Evolutionary conservation across 805 yeast species (phyloP), one percentile per base, ranked within the genome.

Genomic region (Saccharomycopsis synnaedendra): DNA sequence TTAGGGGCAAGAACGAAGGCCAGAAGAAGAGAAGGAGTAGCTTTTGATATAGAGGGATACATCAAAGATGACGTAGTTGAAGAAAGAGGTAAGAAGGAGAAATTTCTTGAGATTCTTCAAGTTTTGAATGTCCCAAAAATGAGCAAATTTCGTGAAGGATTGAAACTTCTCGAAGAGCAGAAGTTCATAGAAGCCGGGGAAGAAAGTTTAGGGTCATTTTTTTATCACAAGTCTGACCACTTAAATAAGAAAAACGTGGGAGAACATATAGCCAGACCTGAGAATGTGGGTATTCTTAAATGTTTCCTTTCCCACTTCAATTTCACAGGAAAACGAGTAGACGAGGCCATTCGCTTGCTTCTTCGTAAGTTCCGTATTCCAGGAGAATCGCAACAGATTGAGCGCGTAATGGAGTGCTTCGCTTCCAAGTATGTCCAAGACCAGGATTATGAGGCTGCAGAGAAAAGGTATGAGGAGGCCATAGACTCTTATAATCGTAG

Each of bases 371-470:
- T 93, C 60, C 76, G 98, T 62, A 71, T 93, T 43, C 97, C 97
- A 1, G 99, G 99, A 51, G 99, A 93, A 65, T 84, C 97, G 0
- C 97, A 88, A 59, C 96, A 87, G 62, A 93, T 93, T 60, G 98
- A 93, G 62, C 74, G 96, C 57, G 77, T 90, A 10, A 82, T 93
- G 32, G 97, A 90, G 58, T 70, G 78, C 4, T 93, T 93, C 64
- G 88, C 95, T 3, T 80, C 78, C 39, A 76, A 85, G 50, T 93
- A 86, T 64, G 84, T 85, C 9, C 69, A 68, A 19, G 79, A 83
- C 49, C 86, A 82, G 58, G 57, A 56, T 31, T 56, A 51, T 3
- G 58, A 58, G 32, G 40, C 43, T 4, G 45, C 39, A 4, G 47
- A 49, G 10, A 46, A 42, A n/a, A 47, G 45, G 6, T 41, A 44